These are phyloP conservation scores for Fusarium albosuccineum DNA, from an alignment of 2,329 filamentous ascomycete genomes.

Conservation along the genomic window DNA sequence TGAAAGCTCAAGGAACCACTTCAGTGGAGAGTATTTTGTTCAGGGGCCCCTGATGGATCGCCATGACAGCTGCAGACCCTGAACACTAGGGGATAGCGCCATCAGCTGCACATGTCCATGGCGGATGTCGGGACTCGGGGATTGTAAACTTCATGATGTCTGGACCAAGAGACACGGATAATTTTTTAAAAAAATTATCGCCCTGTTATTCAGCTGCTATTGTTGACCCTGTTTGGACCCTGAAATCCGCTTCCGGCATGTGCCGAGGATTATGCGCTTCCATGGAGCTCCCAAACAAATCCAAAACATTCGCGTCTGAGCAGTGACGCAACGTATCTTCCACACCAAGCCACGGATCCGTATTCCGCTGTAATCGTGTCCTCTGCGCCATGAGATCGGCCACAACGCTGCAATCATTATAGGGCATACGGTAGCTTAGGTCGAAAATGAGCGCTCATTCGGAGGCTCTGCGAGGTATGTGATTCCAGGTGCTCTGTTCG, in stretches of 20 bases:
- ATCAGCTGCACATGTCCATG: constrained; percentile 7
- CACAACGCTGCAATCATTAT: constrained; percentile 33
- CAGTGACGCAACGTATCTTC: constrained; percentile 45
- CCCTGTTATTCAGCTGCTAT: constrained; percentile 12
- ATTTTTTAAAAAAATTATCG: not conserved
- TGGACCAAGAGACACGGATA: not conserved
- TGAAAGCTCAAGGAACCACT: constrained; percentile 7
- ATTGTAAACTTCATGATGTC: constrained; percentile 2
- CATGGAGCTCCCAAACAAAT: constrained; percentile 28
- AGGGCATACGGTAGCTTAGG: constrained; percentile 30
- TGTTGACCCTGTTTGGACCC: not conserved
- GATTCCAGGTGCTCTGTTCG: not conserved
- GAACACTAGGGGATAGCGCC: constrained; percentile 36
- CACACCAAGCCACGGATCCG: constrained; percentile 23
- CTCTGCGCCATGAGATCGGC: constrained; percentile 43
- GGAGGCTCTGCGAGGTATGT: constrained; percentile 40
- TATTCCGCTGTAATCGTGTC: constrained; percentile 40
- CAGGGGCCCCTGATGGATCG: constrained; percentile 38
- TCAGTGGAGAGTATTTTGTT: constrained; percentile 16
- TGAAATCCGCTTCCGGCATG: constrained; percentile 31
- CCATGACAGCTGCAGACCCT: constrained; percentile 36
- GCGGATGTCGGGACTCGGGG: constrained; percentile 3
- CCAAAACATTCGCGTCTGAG: constrained; percentile 39
- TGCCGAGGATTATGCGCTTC: constrained; percentile 47
- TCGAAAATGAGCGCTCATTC: constrained; percentile 36